Percentiles rank a stretch among this genome's conserved stretches.
Evolutionary conservation across 768 basidiomycete species (phyloP).

Genomic region (Kwoniella sp.): DNA sequence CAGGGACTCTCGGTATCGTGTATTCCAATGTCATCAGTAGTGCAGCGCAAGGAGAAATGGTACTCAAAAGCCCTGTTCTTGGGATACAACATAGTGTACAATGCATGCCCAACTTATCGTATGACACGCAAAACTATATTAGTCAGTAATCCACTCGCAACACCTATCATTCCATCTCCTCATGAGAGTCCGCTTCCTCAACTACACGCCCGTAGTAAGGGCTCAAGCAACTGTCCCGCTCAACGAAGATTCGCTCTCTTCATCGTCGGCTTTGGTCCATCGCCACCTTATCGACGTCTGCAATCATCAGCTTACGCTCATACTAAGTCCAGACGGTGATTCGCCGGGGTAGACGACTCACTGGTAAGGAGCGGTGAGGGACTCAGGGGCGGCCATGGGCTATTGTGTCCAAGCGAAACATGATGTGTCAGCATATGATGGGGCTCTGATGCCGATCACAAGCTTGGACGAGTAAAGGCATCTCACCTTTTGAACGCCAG

Average conservation of each 20-base stretch:
- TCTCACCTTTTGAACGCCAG: constrained; percentile 12
- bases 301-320: constrained; percentile 2
- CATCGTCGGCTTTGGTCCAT: constrained; percentile 20
- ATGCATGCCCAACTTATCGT: neutral
- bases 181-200: no score
- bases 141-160: neutral
- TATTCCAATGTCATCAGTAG: no score
- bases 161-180: no score
- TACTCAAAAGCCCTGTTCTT: no score
- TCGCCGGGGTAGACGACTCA: constrained; percentile 1
- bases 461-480: neutral
- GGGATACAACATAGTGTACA: constrained; percentile 1
- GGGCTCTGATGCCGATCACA: neutral
- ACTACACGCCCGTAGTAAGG: no score
- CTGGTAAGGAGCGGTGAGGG: constrained; percentile 22
- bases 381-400: constrained; percentile 21
- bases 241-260: constrained; percentile 7
- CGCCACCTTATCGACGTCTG: constrained; percentile 18
- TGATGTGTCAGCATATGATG: neutral
- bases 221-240: constrained; percentile 6
- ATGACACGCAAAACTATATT: neutral
- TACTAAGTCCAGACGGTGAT: no score
- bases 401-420: neutral
- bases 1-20: no score
- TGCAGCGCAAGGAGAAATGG: no score